A percentile compares a stretch with the other conserved stretches of the same genome.
Evolutionary conservation across 2,329 filamentous ascomycete genomes (phyloP).

Genomic region (Botrytis paeoniae): DNA sequence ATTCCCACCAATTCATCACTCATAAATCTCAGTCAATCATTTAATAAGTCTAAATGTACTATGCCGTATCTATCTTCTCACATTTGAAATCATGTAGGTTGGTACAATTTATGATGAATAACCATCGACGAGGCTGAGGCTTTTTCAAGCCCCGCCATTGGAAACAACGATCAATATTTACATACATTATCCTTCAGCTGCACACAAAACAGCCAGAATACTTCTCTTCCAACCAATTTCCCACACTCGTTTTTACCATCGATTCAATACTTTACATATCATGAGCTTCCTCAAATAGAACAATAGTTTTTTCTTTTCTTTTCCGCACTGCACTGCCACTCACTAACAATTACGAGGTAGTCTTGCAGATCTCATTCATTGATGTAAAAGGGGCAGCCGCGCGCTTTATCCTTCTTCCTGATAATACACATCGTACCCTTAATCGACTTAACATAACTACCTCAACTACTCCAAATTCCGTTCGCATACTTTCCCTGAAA

Average conservation of each 20-base stretch:
- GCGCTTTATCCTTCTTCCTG: neutral
- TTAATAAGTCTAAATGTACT: neutral
- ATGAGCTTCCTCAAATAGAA: neutral
- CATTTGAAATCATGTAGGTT: neutral
- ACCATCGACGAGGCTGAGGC: constrained; percentile 1
- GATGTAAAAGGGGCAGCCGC: constrained; percentile 4
- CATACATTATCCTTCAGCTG: neutral
- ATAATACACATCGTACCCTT: neutral
- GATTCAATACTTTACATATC: too few relatives aligned
- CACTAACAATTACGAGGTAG: neutral
- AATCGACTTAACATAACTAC: neutral
- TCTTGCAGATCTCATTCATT: constrained; percentile 4
- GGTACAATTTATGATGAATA: neutral
- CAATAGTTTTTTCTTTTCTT: neutral
- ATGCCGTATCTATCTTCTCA: neutral
- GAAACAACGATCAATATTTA: neutral
- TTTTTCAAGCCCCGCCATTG: neutral
- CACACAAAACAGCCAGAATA: neutral
- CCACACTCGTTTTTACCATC: neutral
- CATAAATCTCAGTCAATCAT: neutral
- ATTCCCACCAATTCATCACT: neutral
- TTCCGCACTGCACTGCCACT: constrained; percentile 6
- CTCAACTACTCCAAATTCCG: neutral
- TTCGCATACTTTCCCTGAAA: neutral
- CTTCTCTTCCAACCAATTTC: constrained; percentile 7